phyloP scores from a whole-genome alignment of 768 basidiomycete genomes.

The Amanita exitialis region DNA sequence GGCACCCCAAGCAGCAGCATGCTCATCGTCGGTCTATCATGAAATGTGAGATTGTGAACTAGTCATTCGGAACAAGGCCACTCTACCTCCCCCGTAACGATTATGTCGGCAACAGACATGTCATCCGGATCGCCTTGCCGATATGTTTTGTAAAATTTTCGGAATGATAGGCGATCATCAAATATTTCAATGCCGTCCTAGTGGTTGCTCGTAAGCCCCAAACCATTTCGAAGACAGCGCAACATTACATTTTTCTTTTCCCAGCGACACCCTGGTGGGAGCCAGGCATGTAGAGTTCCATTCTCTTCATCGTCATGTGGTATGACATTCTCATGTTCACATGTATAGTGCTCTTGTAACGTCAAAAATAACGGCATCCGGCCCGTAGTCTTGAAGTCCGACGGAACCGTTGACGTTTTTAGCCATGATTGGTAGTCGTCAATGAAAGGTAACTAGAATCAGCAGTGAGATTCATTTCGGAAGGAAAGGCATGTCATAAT shows the following conservation, averaged over 20 bases:
- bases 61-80: not conserved
- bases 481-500: conserved; percentile 9
- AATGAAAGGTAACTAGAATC: conserved; percentile 25
- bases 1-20: conserved; percentile 46
- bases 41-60: not conserved
- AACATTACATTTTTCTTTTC: conserved; percentile 30
- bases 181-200: conserved; percentile 38
- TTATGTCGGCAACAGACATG: conserved; percentile 30
- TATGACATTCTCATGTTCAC: conserved; percentile 20
- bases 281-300: conserved; percentile 34
- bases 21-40: conserved; percentile 33
- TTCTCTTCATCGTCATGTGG: conserved; percentile 23
- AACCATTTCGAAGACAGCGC: not conserved
- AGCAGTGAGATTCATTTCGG: conserved; percentile 2
- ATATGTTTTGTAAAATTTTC: conserved; percentile 28
- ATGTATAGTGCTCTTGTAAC: conserved; percentile 38
- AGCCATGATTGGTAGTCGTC: conserved; percentile 29
- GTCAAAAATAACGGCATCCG: conserved; percentile 38
- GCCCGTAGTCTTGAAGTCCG: conserved; percentile 22
- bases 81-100: conserved; percentile 44
- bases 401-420: conserved; percentile 21
- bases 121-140: conserved; percentile 12
- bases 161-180: conserved; percentile 25
- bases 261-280: conserved; percentile 29
- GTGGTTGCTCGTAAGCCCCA: conserved; percentile 2